Conservation (phyloP, 2,329 filamentous ascomycete species). For the Penicillium paneum region DNA sequence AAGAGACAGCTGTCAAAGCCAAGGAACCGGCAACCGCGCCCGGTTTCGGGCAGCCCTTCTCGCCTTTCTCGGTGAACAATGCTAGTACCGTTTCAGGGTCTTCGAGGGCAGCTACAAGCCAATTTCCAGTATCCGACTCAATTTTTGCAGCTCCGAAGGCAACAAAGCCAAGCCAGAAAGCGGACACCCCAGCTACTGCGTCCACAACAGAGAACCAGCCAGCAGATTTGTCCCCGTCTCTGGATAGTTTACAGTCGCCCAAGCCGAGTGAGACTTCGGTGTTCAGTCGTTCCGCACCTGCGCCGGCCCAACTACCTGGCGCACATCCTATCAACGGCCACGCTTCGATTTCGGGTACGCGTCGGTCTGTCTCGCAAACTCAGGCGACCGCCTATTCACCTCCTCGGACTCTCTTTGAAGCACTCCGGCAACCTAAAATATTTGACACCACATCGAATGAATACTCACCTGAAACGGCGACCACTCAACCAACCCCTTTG, state of each 20-base stretch:
- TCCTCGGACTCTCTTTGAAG: conserved; percentile 4
- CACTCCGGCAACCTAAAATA: conserved; percentile 5
- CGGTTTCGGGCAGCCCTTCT: neutral
- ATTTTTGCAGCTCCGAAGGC: neutral
- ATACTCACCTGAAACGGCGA: neutral
- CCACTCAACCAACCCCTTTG: conserved; percentile 3
- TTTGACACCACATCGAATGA: conserved; percentile 3
- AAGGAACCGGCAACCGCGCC: neutral
- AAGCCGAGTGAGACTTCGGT: neutral
- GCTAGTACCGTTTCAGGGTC: neutral
- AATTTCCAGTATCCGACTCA: neutral
- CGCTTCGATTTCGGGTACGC: neutral
- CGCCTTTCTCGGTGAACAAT: neutral
- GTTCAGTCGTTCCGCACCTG: neutral
- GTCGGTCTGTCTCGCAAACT: neutral
- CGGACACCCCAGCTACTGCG: neutral
- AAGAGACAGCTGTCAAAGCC: neutral
- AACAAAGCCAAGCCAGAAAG: neutral
- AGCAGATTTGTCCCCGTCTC: neutral
- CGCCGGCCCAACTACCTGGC: neutral
- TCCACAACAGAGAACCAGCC: neutral
- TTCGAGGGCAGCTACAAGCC: neutral
- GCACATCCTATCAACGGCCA: neutral
- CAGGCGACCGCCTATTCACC: neutral
- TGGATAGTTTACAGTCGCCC: neutral